Evolutionary conservation across 768 basidiomycete genomes (phyloP).

Genomic region (Arthromyces matolae): DNA sequence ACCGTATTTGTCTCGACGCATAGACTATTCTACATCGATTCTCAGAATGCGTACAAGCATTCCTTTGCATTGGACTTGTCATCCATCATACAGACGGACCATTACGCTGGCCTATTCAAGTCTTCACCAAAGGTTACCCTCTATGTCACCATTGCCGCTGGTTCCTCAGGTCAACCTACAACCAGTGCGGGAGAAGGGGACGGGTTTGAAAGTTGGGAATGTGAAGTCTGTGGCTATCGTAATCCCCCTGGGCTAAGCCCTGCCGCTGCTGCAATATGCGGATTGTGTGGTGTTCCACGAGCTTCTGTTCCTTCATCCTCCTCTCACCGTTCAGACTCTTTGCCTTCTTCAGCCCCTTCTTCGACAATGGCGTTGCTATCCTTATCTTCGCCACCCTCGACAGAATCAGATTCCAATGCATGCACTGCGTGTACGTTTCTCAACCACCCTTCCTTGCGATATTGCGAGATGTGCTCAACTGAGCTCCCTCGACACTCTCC

Average conservation of each 20-base stretch:
- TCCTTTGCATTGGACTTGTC: conserved; percentile 71
- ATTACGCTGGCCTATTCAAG: conserved; percentile 87
- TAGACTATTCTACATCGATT: conserved; percentile 79
- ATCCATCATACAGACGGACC: conserved; percentile 70
- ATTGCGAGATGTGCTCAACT: conserved; percentile 87
- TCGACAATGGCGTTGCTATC: conserved; percentile 34
- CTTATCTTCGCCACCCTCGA: conserved; percentile 28
- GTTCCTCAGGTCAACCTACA: conserved; percentile 19
- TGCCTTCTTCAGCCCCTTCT: conserved; percentile 36
- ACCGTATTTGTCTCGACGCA: conserved; percentile 73
- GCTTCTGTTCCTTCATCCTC: conserved; percentile 26
- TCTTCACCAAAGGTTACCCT: conserved; percentile 89
- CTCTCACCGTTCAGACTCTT: conserved; percentile 33
- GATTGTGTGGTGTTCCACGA: conserved; percentile 79
- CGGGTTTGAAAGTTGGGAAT: conserved; percentile 69
- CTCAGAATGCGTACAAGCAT: conserved; percentile 38
- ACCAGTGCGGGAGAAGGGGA: conserved; percentile 23
- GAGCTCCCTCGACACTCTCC: conserved; percentile 43
- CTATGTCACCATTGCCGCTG: conserved; percentile 41
- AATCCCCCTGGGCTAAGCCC: conserved; percentile 79
- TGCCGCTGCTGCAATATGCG: conserved; percentile 64
- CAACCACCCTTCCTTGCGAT: conserved; percentile 68
- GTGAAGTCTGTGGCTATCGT: conserved; percentile 81
- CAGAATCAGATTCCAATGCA: conserved; percentile 42
- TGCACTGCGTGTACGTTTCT: conserved; percentile 92